Evolutionary conservation across 2,329 filamentous ascomycete species (phyloP).

Genomic region (Aspergillus tubingensis): DNA sequence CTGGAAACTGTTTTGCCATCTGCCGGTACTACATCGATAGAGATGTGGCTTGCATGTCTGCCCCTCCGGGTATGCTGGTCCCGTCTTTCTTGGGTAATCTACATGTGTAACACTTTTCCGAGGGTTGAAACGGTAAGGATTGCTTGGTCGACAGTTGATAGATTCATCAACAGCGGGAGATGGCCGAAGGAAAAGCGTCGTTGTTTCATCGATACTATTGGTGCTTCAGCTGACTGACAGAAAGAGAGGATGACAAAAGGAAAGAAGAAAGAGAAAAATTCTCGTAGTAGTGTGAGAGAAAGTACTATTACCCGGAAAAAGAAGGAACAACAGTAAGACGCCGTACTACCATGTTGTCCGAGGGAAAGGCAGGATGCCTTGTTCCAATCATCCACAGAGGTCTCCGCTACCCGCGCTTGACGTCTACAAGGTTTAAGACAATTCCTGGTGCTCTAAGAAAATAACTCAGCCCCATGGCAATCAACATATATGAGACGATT

Average conservation of each 20-base stretch:
- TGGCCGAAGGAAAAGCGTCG: neutral
- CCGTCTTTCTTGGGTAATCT: neutral
- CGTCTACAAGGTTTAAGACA: neutral
- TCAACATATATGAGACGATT: neutral
- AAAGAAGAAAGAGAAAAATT: neutral
- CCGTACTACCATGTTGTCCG: neutral
- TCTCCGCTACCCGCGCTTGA: neutral
- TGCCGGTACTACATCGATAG: neutral
- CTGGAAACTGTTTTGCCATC: neutral
- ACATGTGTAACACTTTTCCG: slow-evolving; percentile 4
- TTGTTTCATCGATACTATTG: neutral
- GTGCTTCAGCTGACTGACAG: neutral
- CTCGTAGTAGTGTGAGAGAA: neutral
- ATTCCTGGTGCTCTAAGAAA: neutral
- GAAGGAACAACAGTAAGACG: neutral
- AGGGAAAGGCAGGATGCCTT: neutral
- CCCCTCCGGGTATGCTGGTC: neutral
- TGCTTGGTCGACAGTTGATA: neutral
- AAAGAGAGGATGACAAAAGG: neutral
- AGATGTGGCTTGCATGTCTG: slow-evolving; percentile 10
- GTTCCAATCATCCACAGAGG: neutral
- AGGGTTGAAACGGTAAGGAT: neutral
- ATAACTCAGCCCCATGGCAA: neutral
- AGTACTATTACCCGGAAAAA: neutral
- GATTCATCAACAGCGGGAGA: neutral